Evolutionary conservation across 169 alveolate genomes (phyloP), one percentile per base, ranked within the genome.

Genomic region (Babesia sp.): DNA sequence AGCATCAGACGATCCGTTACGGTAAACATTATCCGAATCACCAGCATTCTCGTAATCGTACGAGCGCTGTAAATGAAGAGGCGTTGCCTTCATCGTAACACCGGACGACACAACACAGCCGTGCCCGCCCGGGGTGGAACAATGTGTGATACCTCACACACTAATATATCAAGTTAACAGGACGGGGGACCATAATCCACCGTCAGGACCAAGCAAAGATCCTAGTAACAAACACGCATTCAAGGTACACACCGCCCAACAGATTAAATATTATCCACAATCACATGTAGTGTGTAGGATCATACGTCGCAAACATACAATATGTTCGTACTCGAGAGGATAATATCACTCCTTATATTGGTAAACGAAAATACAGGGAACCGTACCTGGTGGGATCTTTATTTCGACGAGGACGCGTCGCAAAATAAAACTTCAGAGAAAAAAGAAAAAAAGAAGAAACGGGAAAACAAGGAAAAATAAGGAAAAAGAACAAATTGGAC

Each of bases 331-430:
- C 55, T 78, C 46, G 80, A 78, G 46, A 37, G 86, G 22, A 50
- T 69, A 7, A 39, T 78, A 22, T 78, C 86, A 37, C 71, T 78
- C 12, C 54, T 78, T 16, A 64, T 78, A 22, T 45, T 70, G 14
- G 68, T 61, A 3, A 68, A 69, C 34, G 69, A 78, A 33, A 55
- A 78, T 28, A 63, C 72, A 0, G 86, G 86, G 0, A 78, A 78
- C 70, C 71, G 73, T 24, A 46, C 86, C 14, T 78, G 86, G 86
- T 33, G 67, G 53, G 86, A 78, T 55, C 48, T 78, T n/a, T 44
- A 44, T 20, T 45, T 78, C 34, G 29, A 59, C 29, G 74, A 53
- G 26, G 55, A 44, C 39, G 31, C 67, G 37, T 11, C 3, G 8
- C 54, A 50, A 54, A 54, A 39, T 57, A 61, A 6, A 26, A 6